Percentiles rank a stretch among this genome's conserved stretches.
Evolutionary conservation across 768 basidiomycete species (phyloP).

Genomic region (Boletus reticulatus): DNA sequence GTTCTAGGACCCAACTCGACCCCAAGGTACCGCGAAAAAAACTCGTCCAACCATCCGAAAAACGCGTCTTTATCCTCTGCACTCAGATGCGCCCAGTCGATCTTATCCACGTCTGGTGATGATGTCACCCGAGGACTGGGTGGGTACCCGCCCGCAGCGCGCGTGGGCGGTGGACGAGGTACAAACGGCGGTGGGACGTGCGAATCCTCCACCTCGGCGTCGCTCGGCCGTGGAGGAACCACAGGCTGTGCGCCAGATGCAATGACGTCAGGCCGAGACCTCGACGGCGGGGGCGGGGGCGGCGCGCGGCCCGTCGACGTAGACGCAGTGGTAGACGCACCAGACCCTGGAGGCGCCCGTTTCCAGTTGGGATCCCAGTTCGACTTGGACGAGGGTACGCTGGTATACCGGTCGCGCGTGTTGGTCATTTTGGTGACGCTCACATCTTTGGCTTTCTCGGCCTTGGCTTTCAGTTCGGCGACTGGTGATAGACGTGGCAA

Average conservation of each 20-base stretch:
- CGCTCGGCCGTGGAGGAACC: conserved; percentile 11
- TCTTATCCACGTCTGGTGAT: conserved; percentile 19
- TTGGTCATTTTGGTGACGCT: conserved; percentile 49
- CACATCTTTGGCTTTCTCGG: conserved; percentile 57
- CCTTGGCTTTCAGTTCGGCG: conserved; percentile 65
- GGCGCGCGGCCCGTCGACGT: neutral
- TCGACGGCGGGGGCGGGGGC: conserved; percentile 36
- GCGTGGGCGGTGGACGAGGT: conserved; percentile 27
- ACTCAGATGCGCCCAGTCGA: conserved; percentile 72
- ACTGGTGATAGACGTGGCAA: conserved; percentile 34
- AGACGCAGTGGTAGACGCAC: conserved; percentile 30
- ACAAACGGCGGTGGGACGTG: conserved; percentile 12
- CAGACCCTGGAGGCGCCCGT: conserved; percentile 34
- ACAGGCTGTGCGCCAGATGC: conserved; percentile 11
- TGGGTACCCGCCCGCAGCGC: conserved; percentile 25
- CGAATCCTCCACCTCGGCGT: neutral
- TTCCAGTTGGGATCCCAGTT: conserved; percentile 62
- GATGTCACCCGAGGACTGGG: conserved; percentile 9
- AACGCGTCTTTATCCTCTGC: conserved; percentile 67
- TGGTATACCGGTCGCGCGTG: conserved; percentile 55
- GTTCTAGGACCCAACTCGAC: conserved; percentile 20
- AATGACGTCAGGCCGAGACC: conserved; percentile 16
- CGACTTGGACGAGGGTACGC: conserved; percentile 56
- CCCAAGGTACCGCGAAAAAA: conserved; percentile 52
- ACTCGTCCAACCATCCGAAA: conserved; percentile 81